Conservation (phyloP, 495 filamentous ascomycete species). For the Clohesyomyces aquaticus region DNA sequence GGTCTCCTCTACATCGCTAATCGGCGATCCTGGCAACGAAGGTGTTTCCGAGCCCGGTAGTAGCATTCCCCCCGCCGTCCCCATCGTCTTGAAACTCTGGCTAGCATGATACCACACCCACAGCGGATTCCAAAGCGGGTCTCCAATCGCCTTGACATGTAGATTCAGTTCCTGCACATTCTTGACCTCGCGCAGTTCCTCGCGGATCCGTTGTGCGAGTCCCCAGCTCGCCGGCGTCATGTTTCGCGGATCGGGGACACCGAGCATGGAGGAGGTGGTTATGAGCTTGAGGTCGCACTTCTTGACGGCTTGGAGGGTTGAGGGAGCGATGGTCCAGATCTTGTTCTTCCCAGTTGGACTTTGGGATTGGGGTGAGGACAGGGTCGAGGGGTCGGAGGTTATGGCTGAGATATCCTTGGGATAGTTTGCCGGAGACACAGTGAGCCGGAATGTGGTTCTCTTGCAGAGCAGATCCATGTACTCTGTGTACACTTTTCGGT, state of each 20-base stretch:
- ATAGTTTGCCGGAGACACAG: constrained; percentile 30
- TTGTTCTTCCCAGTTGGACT: neutral
- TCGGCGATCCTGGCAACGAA: too few relatives aligned
- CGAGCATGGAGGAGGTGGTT: constrained; percentile 36
- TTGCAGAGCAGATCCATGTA: constrained; percentile 37
- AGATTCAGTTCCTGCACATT: constrained; percentile 32
- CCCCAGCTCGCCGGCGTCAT: constrained; percentile 30
- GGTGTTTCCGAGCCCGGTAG: too few relatives aligned
- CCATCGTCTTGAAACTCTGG: constrained; percentile 31
- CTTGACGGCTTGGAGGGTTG: constrained; percentile 21
- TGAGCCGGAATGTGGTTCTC: constrained; percentile 31
- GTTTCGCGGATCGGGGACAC: constrained; percentile 30
- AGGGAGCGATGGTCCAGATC: constrained; percentile 26
- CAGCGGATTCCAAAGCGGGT: constrained; percentile 40
- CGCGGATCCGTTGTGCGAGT: constrained; percentile 31
- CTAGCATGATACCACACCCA: constrained; percentile 40
- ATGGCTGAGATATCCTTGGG: neutral
- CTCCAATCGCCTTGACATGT: constrained; percentile 37
- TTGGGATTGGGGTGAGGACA: neutral
- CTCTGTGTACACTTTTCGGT: constrained; percentile 32
- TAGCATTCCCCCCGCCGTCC: too few relatives aligned
- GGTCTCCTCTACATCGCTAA: too few relatives aligned
- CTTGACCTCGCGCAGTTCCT: constrained; percentile 16
- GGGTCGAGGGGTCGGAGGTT: neutral
- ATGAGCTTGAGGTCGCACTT: constrained; percentile 35